phyloP scores from a whole-genome alignment of 331 rosid species.

The Malus hybrid region DNA sequence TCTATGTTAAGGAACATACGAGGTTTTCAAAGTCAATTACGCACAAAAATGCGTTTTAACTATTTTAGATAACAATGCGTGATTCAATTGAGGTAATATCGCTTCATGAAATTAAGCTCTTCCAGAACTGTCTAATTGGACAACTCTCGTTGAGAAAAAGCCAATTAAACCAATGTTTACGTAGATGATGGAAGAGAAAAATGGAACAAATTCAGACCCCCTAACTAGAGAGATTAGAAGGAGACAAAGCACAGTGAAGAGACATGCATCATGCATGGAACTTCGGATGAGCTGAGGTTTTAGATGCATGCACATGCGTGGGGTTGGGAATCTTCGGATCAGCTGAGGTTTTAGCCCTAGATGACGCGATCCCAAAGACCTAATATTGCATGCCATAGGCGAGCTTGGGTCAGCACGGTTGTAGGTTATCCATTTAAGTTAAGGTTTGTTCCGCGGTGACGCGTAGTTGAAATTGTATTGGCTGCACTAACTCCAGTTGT shows the following conservation, averaged over 20 bases:
- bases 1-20: no score
- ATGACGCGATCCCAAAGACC: not conserved
- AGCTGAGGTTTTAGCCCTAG: not conserved
- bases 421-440: not conserved
- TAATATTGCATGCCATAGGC: not conserved
- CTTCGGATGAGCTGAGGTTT: not conserved
- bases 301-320: no score
- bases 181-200: no score
- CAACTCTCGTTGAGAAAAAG: no score
- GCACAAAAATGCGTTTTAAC: no score
- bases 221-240: not conserved
- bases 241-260: not conserved
- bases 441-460: not conserved
- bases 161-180: no score
- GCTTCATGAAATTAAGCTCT: no score
- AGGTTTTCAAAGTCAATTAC: no score
- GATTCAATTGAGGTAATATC: no score
- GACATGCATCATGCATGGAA: not conserved
- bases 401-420: not conserved
- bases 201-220: not conserved
- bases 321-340: not conserved
- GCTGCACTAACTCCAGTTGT: no score
- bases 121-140: no score
- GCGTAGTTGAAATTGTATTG: not conserved
- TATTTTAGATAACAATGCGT: no score